Evolutionary conservation across 192 early-diverging fungal genomes (phyloP).

Genomic region (Mortierella hygrophila): DNA sequence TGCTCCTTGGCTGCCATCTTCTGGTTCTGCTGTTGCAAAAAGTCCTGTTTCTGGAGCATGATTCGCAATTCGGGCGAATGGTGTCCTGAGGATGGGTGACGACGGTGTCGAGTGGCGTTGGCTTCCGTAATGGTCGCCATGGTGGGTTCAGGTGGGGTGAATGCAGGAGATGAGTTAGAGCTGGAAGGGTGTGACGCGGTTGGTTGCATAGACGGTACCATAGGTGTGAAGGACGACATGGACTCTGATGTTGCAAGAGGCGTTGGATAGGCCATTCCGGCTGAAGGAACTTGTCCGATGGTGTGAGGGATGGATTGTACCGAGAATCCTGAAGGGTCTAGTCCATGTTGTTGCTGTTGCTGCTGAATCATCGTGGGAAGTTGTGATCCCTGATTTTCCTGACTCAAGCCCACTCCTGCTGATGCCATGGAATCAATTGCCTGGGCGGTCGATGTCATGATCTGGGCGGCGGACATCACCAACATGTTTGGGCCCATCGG

Average conservation of each 20-base stretch:
- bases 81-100: constrained; percentile 50
- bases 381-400: constrained; percentile 24
- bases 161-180: constrained; percentile 23
- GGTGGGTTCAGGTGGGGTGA: constrained; percentile 24
- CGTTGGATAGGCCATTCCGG: constrained; percentile 30
- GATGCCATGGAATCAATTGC: constrained; percentile 23
- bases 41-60: constrained; percentile 42
- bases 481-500: constrained; percentile 23
- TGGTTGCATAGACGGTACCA: constrained; percentile 49
- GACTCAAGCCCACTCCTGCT: constrained; percentile 12
- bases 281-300: neutral
- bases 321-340: constrained; percentile 12
- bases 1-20: constrained; percentile 46
- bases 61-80: constrained; percentile 49
- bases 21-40: constrained; percentile 42
- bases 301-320: constrained; percentile 16
- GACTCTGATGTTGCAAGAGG: constrained; percentile 35
- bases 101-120: constrained; percentile 38
- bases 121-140: neutral
- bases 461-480: constrained; percentile 17
- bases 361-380: constrained; percentile 8
- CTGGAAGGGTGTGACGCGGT: constrained; percentile 32
- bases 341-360: constrained; percentile 4
- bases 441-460: constrained; percentile 19
- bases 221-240: constrained; percentile 33